Conservation (phyloP, 1,284 basidiomycete genomes). For the Papiliotrema flavescens region DNA sequence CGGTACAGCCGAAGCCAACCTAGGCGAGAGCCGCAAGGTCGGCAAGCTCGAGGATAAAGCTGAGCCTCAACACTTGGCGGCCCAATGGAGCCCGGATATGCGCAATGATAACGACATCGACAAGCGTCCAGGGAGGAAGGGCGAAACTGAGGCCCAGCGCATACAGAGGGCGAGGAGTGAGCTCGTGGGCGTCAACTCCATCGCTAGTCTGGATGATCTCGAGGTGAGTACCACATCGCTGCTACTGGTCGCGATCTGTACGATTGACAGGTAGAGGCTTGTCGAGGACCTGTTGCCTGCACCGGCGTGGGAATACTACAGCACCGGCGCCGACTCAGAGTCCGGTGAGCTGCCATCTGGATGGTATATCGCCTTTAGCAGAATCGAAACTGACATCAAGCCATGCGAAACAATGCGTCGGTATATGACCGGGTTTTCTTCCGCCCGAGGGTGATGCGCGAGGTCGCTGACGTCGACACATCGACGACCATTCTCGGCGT, state of each 20-base stretch:
- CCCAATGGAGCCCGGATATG: too few relatives aligned
- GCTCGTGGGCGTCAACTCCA: constrained; percentile 32
- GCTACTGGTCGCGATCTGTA: too few relatives aligned
- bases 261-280: too few relatives aligned
- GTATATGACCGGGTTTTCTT: constrained; percentile 66
- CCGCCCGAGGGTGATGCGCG: constrained; percentile 68
- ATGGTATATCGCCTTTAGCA: constrained; percentile 12
- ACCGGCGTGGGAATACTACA: background rate
- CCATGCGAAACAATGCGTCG: background rate
- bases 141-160: constrained; percentile 13
- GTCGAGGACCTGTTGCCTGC: too few relatives aligned
- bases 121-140: background rate
- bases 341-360: constrained; percentile 54
- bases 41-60: constrained; percentile 20
- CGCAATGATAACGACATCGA: background rate
- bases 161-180: constrained; percentile 23
- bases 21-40: constrained; percentile 14
- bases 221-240: too few relatives aligned
- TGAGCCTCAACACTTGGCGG: too few relatives aligned
- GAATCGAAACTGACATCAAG: constrained; percentile 67
- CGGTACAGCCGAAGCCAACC: constrained; percentile 25
- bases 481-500: constrained; percentile 71
- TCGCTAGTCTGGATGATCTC: constrained; percentile 4
- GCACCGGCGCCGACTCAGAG: constrained; percentile 66
- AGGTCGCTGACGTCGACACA: constrained; percentile 65